A percentile compares a stretch with the other conserved stretches of the same genome.
These are phyloP conservation scores for Fonsecaea erecta DNA, from an alignment of 2,329 filamentous ascomycete species.

Conservation along the genomic window DNA sequence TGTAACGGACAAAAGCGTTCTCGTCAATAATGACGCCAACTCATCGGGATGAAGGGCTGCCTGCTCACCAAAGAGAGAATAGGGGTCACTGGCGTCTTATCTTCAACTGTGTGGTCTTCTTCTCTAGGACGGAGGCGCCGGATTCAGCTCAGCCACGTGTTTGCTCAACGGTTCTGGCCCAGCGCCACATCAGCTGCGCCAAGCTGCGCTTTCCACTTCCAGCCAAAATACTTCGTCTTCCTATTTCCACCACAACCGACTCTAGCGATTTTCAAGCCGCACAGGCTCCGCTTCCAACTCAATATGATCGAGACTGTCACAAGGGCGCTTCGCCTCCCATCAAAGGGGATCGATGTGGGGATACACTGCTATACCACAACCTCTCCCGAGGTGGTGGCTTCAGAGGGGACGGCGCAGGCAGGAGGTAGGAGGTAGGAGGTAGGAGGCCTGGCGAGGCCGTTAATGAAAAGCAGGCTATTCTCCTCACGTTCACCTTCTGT, in stretches of 20 bases:
- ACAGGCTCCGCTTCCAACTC: slow-evolving; percentile 5
- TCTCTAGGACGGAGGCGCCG: background rate
- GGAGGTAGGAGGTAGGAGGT: slow-evolving; percentile 2
- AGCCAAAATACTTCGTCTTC: slow-evolving; percentile 12
- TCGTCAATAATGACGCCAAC: background rate
- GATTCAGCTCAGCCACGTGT: background rate
- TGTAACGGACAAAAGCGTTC: background rate
- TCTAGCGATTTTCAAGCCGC: background rate
- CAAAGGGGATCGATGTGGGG: slow-evolving; percentile 3
- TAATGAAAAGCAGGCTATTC: slow-evolving; percentile 6
- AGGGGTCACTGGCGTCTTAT: background rate
- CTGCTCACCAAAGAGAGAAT: background rate
- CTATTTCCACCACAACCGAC: slow-evolving; percentile 12
- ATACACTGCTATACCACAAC: background rate
- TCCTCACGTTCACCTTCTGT: background rate
- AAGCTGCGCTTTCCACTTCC: slow-evolving; percentile 9
- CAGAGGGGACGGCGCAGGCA: slow-evolving; percentile 6
- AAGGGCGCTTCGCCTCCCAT: slow-evolving; percentile 10
- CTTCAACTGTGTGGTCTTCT: background rate
- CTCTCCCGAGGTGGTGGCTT: background rate
- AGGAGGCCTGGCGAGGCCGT: too few species aligned
- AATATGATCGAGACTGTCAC: background rate
- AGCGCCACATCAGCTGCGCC: slow-evolving; percentile 4
- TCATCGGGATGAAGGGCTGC: background rate
- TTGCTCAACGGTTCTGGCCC: slow-evolving; percentile 12